Percentiles rank a stretch among this genome's conserved stretches.
Conservation (phyloP, 2,329 filamentous ascomycete genomes). For the Pseudocercospora fuligena region DNA sequence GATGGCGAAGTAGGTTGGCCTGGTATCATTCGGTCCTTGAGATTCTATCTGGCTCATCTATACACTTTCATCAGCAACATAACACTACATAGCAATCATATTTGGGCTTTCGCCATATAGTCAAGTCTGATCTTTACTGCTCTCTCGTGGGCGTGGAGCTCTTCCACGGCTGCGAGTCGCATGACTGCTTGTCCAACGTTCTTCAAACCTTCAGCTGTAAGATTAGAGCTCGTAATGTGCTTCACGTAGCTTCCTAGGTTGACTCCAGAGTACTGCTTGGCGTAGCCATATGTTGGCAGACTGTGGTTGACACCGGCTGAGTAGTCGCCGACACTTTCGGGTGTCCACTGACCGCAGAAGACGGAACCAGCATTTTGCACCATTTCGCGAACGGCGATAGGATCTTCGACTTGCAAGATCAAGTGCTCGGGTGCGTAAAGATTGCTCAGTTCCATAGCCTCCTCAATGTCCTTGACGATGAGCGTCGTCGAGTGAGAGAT, state of each 20-base stretch:
- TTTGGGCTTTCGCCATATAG: slow-evolving; percentile 17
- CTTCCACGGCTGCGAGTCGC: slow-evolving; percentile 92
- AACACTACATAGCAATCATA: background rate
- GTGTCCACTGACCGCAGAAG: slow-evolving; percentile 95
- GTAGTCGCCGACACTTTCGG: slow-evolving; percentile 97
- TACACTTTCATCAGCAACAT: background rate
- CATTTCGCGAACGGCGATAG: slow-evolving; percentile 72
- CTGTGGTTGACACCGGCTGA: slow-evolving; percentile 98
- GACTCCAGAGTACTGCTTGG: slow-evolving; percentile 97
- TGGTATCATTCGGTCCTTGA: background rate
- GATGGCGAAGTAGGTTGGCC: background rate
- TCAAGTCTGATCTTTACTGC: slow-evolving; percentile 69
- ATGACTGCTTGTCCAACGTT: slow-evolving; percentile 91
- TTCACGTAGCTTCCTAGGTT: slow-evolving; percentile 96
- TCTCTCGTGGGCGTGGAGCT: slow-evolving; percentile 87
- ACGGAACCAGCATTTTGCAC: slow-evolving; percentile 95
- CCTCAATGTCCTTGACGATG: slow-evolving; percentile 71
- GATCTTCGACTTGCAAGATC: slow-evolving; percentile 84
- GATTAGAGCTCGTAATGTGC: slow-evolving; percentile 92
- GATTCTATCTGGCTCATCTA: slow-evolving; percentile 1
- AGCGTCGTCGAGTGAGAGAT: slow-evolving; percentile 93
- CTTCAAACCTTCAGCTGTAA: slow-evolving; percentile 81
- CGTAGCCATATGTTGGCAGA: slow-evolving; percentile 94
- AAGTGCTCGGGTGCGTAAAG: slow-evolving; percentile 95
- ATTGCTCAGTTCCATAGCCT: slow-evolving; percentile 84